These are phyloP conservation scores for Salix arbutifolia DNA, from an alignment of 345 rosid species.

Conservation along the genomic window DNA sequence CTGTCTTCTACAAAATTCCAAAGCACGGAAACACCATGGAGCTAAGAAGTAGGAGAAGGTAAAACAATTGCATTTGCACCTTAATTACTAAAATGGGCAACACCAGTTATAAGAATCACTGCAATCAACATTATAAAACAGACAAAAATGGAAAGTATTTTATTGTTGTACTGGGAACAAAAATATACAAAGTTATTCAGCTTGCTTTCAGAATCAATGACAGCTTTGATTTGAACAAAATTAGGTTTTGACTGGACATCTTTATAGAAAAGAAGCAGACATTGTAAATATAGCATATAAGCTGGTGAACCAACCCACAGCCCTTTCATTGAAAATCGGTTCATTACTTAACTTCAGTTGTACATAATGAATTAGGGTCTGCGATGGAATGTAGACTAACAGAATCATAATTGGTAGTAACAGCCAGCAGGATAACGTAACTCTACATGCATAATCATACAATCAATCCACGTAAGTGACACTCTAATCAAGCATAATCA, in stretches of 20 bases:
- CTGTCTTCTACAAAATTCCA: constrained; percentile 53
- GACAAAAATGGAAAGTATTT: not conserved
- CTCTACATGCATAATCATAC: not conserved
- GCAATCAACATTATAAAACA: not conserved
- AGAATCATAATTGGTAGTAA: not conserved
- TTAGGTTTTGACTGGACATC: not conserved
- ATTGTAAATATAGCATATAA: not conserved
- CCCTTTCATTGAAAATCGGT: not conserved
- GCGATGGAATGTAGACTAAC: not conserved
- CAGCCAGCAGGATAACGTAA: not conserved
- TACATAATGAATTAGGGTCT: not conserved
- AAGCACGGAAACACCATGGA: not conserved
- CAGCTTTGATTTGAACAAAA: not conserved
- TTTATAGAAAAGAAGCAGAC: not conserved
- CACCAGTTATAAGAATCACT: not conserved
- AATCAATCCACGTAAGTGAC: not conserved
- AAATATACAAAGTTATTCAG: not conserved
- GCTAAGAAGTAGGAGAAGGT: not conserved
- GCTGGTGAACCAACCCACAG: not conserved
- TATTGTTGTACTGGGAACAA: not conserved
- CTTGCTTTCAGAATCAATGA: not conserved
- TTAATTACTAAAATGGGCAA: not conserved
- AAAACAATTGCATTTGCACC: not conserved
- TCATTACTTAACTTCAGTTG: not conserved
- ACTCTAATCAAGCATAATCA: not conserved